Evolutionary conservation across 345 rosid species (phyloP).

Genomic region (rapeseed (Brassica napus)): Da-Ae NC_063440.1:24821501-24822000

Average conservation of each 20-base stretch:
- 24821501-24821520: conserved; percentile 90
- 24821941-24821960: conserved; percentile 85
- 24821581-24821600: background rate
- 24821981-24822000: conserved; percentile 94
- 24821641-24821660: conserved; percentile 64
- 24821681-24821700: conserved; percentile 87
- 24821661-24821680: conserved; percentile 69
- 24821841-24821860: conserved; percentile 61
- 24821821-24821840: background rate
- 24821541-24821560: conserved; percentile 56
- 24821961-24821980: conserved; percentile 85
- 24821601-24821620: background rate
- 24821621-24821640: conserved; percentile 68
- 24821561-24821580: conserved; percentile 6
- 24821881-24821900: conserved; percentile 63
- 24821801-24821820: background rate
- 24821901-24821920: conserved; percentile 80
- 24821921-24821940: conserved; percentile 91
- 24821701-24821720: conserved; percentile 78
- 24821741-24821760: conserved; percentile 53
- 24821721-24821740: conserved; percentile 65
- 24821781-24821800: background rate
- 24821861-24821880: conserved; percentile 66
- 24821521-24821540: conserved; percentile 96
- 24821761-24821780: background rate